Percentiles rank a stretch among this genome's conserved stretches.
Conservation (phyloP, 2,329 filamentous ascomycete species). For the Aspergillus neoniger region DNA sequence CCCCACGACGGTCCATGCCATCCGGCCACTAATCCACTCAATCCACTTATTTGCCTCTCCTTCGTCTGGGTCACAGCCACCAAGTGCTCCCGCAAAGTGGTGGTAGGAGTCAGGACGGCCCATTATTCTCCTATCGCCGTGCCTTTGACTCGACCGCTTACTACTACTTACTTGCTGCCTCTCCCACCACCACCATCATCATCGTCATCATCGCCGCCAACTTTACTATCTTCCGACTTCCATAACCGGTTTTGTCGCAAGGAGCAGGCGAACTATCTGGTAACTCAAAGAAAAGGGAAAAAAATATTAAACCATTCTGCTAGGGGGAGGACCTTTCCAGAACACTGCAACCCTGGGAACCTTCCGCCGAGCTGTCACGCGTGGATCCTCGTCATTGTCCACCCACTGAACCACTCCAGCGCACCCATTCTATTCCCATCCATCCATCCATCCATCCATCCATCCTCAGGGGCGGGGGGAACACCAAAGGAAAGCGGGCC, state of each 20-base stretch:
- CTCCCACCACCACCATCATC: background rate
- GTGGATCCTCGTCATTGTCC: slow-evolving; percentile 13
- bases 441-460: background rate
- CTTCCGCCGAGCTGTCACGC: slow-evolving; percentile 10
- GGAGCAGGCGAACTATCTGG: background rate
- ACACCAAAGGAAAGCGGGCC: slow-evolving; percentile 16
- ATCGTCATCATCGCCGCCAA: background rate
- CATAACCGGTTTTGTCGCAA: background rate
- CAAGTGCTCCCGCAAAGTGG: background rate
- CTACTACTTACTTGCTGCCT: background rate
- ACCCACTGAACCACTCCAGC: slow-evolving; percentile 7
- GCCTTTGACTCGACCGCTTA: background rate
- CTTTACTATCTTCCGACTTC: background rate
- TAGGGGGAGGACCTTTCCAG: background rate
- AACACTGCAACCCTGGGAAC: slow-evolving; percentile 5
- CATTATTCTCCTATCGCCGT: background rate
- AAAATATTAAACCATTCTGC: background rate
- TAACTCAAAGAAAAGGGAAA: background rate
- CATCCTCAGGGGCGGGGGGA: slow-evolving; percentile 21
- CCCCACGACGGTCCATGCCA: slow-evolving; percentile 5
- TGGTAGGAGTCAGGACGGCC: background rate
- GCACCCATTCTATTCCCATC: background rate
- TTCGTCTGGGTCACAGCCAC: slow-evolving; percentile 1
- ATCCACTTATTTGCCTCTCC: background rate
- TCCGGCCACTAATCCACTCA: background rate